Percentiles rank a stretch among this genome's conserved stretches.
These are phyloP conservation scores for Achlya hypogyna DNA, from an alignment of 352 stramenopile genomes.

Conservation along the genomic window DNA sequence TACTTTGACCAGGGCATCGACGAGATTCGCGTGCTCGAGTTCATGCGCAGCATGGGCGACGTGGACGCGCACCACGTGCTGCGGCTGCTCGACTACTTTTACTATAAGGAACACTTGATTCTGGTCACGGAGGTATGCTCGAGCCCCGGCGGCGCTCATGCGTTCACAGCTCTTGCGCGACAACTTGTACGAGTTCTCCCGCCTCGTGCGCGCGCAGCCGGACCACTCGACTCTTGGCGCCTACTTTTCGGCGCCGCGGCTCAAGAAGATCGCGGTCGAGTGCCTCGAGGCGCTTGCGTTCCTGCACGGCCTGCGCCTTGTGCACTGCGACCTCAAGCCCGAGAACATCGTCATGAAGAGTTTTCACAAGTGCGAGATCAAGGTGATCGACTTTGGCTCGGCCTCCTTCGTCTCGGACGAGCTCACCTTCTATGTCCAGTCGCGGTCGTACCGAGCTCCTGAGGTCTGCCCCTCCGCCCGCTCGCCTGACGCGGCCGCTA, in stretches of 20 bases:
- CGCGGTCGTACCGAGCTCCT: constrained; percentile 45
- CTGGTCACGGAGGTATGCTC: constrained; percentile 89
- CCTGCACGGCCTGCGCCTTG: constrained; percentile 80
- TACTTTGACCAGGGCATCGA: constrained; percentile 96
- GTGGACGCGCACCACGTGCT: constrained; percentile 88
- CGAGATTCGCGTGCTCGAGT: constrained; percentile 69
- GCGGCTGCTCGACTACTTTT: constrained; percentile 87
- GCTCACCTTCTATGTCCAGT: constrained; percentile 87
- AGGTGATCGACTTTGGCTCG: constrained; percentile 92
- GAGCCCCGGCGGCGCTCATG: not conserved
- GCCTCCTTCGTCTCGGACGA: constrained; percentile 83
- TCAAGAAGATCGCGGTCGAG: constrained; percentile 84
- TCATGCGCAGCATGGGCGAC: constrained; percentile 55
- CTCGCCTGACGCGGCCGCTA: constrained; percentile 22
- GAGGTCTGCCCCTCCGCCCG: constrained; percentile 14
- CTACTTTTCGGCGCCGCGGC: constrained; percentile 91
- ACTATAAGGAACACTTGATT: constrained; percentile 89
- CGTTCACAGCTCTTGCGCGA: constrained; percentile 73
- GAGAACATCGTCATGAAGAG: constrained; percentile 77
- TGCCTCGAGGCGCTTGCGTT: constrained; percentile 67
- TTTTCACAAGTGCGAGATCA: constrained; percentile 40
- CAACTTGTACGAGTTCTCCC: constrained; percentile 98
- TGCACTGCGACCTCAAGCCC: constrained; percentile 93
- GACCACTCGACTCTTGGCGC: constrained; percentile 29
- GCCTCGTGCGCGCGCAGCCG: constrained; percentile 35